A percentile compares a stretch with the other conserved stretches of the same genome.
phyloP scores from a whole-genome alignment of 1,284 basidiomycete genomes.

The Tranzscheliella williamsii region DNA sequence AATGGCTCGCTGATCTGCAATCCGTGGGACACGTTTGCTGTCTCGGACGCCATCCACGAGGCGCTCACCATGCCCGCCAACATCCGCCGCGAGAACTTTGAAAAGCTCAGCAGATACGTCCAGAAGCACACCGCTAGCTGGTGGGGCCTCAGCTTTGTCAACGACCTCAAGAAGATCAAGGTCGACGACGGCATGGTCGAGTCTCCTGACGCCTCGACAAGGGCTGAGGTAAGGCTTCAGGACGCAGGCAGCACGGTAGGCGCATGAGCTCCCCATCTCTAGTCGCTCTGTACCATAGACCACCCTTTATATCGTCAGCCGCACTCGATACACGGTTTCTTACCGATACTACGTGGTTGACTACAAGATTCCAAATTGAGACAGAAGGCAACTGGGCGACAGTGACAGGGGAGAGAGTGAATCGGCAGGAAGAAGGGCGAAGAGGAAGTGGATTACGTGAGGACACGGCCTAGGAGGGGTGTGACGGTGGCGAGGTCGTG shows the following conservation, averaged over 20 bases:
- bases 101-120: slow-evolving; percentile 79
- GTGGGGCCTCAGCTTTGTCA: slow-evolving; percentile 58
- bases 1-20: slow-evolving; percentile 60
- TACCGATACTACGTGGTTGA: too few relatives aligned
- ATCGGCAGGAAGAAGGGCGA: background rate
- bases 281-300: too few relatives aligned
- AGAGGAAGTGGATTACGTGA: slow-evolving; percentile 7
- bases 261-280: too few relatives aligned
- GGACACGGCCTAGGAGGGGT: slow-evolving; percentile 21
- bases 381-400: too few relatives aligned
- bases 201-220: background rate
- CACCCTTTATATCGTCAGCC: too few relatives aligned
- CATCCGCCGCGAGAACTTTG: slow-evolving; percentile 83
- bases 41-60: slow-evolving; percentile 91
- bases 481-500: slow-evolving; percentile 36
- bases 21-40: slow-evolving; percentile 71
- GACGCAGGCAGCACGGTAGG: too few relatives aligned
- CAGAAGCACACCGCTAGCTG: slow-evolving; percentile 58
- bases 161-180: slow-evolving; percentile 43
- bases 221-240: background rate
- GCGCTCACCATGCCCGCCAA: slow-evolving; percentile 85
- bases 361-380: too few relatives aligned
- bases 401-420: too few relatives aligned
- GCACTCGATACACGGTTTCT: too few relatives aligned
- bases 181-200: slow-evolving; percentile 17